Evolutionary conservation across 1,284 basidiomycete species (phyloP).

Genomic region (Cryptococcus sp.): DNA sequence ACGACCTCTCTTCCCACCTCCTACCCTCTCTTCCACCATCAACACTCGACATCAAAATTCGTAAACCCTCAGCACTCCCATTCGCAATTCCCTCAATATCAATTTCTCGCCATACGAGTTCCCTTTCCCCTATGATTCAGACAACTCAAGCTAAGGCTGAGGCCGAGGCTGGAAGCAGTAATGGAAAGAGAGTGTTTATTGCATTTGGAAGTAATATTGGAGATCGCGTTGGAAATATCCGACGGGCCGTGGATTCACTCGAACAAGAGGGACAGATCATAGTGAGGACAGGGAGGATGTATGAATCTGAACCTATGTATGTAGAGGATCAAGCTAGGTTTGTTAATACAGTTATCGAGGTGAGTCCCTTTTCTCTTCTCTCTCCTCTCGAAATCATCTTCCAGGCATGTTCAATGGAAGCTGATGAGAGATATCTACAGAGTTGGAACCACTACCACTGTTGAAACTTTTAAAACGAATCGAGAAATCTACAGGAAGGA

Average conservation of each 20-base stretch:
- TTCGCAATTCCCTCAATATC: slow-evolving; percentile 65
- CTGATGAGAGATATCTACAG: slow-evolving; percentile 62
- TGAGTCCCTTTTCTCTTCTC: slow-evolving; percentile 47
- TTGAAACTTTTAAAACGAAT: slow-evolving; percentile 68
- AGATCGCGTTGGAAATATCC: slow-evolving; percentile 79
- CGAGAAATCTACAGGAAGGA: slow-evolving; percentile 73
- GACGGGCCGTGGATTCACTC: slow-evolving; percentile 57
- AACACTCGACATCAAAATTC: slow-evolving; percentile 57
- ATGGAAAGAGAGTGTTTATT: slow-evolving; percentile 54
- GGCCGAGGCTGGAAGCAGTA: background rate
- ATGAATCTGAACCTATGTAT: slow-evolving; percentile 95
- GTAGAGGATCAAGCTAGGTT: slow-evolving; percentile 84
- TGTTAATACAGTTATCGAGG: slow-evolving; percentile 84
- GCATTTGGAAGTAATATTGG: slow-evolving; percentile 89
- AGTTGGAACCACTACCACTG: slow-evolving; percentile 60
- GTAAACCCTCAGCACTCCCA: slow-evolving; percentile 72
- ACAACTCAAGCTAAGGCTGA: slow-evolving; percentile 14
- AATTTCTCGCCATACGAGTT: slow-evolving; percentile 53
- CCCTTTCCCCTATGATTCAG: background rate
- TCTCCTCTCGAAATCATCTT: background rate
- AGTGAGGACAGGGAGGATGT: slow-evolving; percentile 82
- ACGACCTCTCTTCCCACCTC: slow-evolving; percentile 55
- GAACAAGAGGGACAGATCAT: slow-evolving; percentile 49
- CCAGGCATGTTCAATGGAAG: no score
- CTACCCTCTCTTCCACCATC: slow-evolving; percentile 24